A percentile compares a stretch with the other conserved stretches of the same genome.
Evolutionary conservation across 352 stramenopile species (phyloP).

Genomic region (Halophytophthora polymorphica): DNA sequence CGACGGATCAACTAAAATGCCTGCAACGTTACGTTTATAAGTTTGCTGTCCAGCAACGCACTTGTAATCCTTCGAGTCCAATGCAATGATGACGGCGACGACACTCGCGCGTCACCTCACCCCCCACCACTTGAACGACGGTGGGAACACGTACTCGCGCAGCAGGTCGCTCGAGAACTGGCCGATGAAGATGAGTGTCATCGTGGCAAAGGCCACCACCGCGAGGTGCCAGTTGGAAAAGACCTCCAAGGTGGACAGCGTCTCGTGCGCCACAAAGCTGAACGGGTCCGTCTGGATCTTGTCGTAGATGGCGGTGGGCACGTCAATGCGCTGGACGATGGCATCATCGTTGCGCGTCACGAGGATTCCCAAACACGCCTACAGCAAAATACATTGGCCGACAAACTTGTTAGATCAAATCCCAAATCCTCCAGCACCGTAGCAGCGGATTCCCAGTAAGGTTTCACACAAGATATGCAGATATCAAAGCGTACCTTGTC

Average conservation of each 20-base stretch:
- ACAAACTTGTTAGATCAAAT: constrained; percentile 1
- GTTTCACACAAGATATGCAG: background rate
- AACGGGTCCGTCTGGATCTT: constrained; percentile 86
- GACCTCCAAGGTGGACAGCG: constrained; percentile 76
- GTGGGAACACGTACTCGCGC: constrained; percentile 53
- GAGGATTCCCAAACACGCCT: constrained; percentile 56
- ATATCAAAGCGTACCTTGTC: constrained; percentile 61
- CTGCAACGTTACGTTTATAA: too few species aligned
- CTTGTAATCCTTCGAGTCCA: background rate
- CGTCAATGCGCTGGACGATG: constrained; percentile 52
- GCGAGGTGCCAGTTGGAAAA: constrained; percentile 81
- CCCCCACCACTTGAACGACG: constrained; percentile 55
- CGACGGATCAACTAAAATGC: too few species aligned
- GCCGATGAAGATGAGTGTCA: constrained; percentile 84
- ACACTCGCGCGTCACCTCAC: constrained; percentile 11
- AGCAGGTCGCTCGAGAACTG: constrained; percentile 76
- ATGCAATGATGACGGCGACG: background rate
- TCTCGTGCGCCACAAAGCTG: constrained; percentile 85
- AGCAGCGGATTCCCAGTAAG: background rate
- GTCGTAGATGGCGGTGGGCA: constrained; percentile 66
- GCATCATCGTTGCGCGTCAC: constrained; percentile 55
- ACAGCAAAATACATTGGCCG: background rate
- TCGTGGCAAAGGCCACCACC: constrained; percentile 69
- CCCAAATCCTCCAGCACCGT: background rate
- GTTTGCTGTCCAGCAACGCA: too few species aligned